Conservation (phyloP, 1,284 basidiomycete genomes). For the Clitocybe nebularis region DNA sequence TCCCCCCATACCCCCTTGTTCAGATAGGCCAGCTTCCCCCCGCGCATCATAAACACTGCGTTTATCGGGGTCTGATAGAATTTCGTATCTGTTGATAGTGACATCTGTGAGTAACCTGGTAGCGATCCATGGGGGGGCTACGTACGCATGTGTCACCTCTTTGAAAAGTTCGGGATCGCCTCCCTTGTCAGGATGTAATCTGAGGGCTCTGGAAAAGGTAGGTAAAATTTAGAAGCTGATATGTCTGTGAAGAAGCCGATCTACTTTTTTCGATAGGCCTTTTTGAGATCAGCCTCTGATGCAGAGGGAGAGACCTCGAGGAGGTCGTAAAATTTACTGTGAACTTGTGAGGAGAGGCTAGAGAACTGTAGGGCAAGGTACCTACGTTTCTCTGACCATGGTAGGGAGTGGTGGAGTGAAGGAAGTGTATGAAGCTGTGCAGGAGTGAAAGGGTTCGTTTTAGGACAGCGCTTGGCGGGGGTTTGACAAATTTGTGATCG, state of each 20-base stretch:
- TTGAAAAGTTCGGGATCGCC: slow-evolving; percentile 98
- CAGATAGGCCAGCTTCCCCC: slow-evolving; percentile 90
- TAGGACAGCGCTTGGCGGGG: slow-evolving; percentile 16
- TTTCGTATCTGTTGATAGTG: slow-evolving; percentile 70
- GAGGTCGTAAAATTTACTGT: slow-evolving; percentile 87
- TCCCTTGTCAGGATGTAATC: slow-evolving; percentile 94
- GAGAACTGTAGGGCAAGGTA: slow-evolving; percentile 10
- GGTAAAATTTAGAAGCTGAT: slow-evolving; percentile 13
- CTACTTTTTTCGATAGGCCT: slow-evolving; percentile 94
- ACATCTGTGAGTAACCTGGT: too few species aligned
- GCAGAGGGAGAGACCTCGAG: slow-evolving; percentile 78
- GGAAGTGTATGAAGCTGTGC: slow-evolving; percentile 24
- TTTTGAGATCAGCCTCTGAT: slow-evolving; percentile 83
- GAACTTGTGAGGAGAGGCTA: slow-evolving; percentile 11
- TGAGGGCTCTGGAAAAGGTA: slow-evolving; percentile 63
- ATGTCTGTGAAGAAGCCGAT: slow-evolving; percentile 14
- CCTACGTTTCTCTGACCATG: slow-evolving; percentile 73
- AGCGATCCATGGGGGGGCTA: too few species aligned
- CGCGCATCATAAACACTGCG: slow-evolving; percentile 86
- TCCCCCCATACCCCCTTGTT: slow-evolving; percentile 87
- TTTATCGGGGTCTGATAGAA: slow-evolving; percentile 88
- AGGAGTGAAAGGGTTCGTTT: slow-evolving; percentile 10
- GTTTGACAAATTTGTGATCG: slow-evolving; percentile 26
- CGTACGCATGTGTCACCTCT: slow-evolving; percentile 93
- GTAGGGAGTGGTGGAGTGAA: slow-evolving; percentile 20